Base-by-base conservation (phyloP, 306 rosid genomes). In the Cucurbita moschata region DNA sequence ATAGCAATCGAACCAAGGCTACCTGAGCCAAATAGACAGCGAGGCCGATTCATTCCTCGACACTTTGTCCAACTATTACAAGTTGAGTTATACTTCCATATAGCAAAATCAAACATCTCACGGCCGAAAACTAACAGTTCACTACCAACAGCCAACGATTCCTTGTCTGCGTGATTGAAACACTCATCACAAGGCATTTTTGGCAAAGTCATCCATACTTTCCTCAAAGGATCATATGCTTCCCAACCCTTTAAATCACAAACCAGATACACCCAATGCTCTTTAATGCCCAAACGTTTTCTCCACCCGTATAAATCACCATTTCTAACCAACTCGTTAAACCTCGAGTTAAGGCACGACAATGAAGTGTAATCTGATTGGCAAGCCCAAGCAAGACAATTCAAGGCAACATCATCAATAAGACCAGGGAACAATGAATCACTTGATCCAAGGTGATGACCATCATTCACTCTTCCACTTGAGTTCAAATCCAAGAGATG, bases 361-460 rank as follows among this genome's bases (percentile, higher is more conserved):
- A 82, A 46, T 30, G 68, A 55, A n/a, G 78, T 57, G 40, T 76
- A 82, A 76, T 76, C 82, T 4, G 80, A 76, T 46, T 74, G 74
- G 74, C 82, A 71, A 58, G 51, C 37, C 82, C 68, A 52, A 54
- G 85, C 78, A 50, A 79, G 53, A 43, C 77, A 69, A n/a, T 76
- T 68, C 43, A 79, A 43, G 16, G 85, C 76, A 44, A 53, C 69
- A 40, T 82, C 85, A 63, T 82, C 82, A 19, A 76, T 77, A 54
- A 82, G 80, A 18, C 85, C 85, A 3, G 85, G 78, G 82, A 90
- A 80, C 81, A 94, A 85, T 8, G 90, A 88, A 77, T 89, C 92
- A 85, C 82, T 86, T 84, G 97, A 85, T 78, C 90, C 86, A 52
- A 60, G 52, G 79, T 80, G 82, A 55, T 83, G 82, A 78, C 87